Evolutionary conservation across 2,329 filamentous ascomycete species (phyloP), one percentile per base, ranked within the genome.

Genomic region (Claviceps spartinae): DNA sequence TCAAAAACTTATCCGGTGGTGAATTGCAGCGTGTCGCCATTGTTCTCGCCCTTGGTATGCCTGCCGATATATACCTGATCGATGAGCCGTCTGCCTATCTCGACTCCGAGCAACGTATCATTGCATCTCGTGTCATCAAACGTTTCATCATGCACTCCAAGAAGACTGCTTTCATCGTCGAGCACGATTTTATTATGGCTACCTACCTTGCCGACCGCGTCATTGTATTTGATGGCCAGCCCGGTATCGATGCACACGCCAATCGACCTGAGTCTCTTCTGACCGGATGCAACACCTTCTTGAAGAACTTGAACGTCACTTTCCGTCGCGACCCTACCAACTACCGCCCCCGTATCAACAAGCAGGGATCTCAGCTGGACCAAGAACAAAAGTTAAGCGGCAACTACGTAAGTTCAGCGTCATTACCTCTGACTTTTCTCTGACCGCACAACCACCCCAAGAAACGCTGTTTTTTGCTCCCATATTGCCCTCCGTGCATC

Each of bases 131-230:
- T 66, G 94, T 98, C 67, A 98, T 98, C 75, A 98, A 98, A 79
- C 86, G 93, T 60, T 98, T 95, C 79, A 98, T 98, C 72, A 98
- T 98, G 93, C 91, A 98, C 76, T 84, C 89, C 63, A 97, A 97
- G 83, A 97, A 97, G 82, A 98, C 93, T 0, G 93, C 93, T 49
- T 98, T 98, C 69, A 83, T 98, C 60, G 91, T 98, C 67, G 93
- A 98, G 82, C 93, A 98, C 85, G 93, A 98, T 79, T 97, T 98
- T 76, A 95, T 97, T 75, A 96, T 97, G 90, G 80, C 79, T 46
- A 82, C 78, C 18, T 81, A 81, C 60, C 74, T 82, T 50, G 80
- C 93, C 46, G 94, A 98, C 65, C 87, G 93, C 60, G 93, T 98
- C 69, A 98, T 98, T 64, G 93, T 98, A 64, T 98, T 98, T 64